Conservation (phyloP, 2,329 filamentous ascomycete species). For the Claviceps paspali region DNA sequence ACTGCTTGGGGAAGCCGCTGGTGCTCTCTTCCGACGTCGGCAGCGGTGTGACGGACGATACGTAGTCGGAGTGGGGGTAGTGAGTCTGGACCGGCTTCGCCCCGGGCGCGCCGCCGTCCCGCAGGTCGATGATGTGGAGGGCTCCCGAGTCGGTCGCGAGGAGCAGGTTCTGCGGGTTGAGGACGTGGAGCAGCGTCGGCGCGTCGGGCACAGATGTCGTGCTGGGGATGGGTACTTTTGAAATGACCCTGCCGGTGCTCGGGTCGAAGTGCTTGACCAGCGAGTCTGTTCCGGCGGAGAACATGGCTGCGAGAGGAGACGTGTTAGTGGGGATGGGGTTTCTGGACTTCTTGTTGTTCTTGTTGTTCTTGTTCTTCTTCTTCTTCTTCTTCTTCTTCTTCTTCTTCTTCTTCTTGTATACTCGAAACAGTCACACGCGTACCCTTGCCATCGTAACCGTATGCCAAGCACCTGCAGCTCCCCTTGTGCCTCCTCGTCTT, state of each 20-base stretch:
- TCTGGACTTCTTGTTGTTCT: no score
- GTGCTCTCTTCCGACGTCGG: constrained; percentile 69
- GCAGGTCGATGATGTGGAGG: constrained; percentile 76
- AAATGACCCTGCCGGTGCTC: constrained; percentile 50
- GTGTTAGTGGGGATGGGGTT: neutral
- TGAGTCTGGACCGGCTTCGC: constrained; percentile 63
- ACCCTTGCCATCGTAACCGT: constrained; percentile 61
- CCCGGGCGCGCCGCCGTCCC: constrained; percentile 36
- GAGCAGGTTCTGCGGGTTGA: constrained; percentile 78
- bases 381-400: no score
- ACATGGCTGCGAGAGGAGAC: constrained; percentile 28
- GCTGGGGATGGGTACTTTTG: constrained; percentile 66
- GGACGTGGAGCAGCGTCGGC: constrained; percentile 66
- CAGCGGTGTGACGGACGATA: constrained; percentile 74
- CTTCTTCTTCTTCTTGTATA: no score
- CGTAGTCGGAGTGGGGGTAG: constrained; percentile 81
- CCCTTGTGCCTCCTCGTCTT: constrained; percentile 82
- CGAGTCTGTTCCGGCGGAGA: constrained; percentile 47
- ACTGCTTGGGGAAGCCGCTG: constrained; percentile 84
- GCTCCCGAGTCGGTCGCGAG: constrained; percentile 83
- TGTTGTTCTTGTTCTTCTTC: no score
- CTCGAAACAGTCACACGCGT: no score
- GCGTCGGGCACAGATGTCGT: constrained; percentile 42
- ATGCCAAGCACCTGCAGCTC: constrained; percentile 72
- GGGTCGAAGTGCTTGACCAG: constrained; percentile 44